These are phyloP conservation scores for Colletotrichum falcatum DNA, from an alignment of 2,329 filamentous ascomycete species.

Conservation along the genomic window DNA sequence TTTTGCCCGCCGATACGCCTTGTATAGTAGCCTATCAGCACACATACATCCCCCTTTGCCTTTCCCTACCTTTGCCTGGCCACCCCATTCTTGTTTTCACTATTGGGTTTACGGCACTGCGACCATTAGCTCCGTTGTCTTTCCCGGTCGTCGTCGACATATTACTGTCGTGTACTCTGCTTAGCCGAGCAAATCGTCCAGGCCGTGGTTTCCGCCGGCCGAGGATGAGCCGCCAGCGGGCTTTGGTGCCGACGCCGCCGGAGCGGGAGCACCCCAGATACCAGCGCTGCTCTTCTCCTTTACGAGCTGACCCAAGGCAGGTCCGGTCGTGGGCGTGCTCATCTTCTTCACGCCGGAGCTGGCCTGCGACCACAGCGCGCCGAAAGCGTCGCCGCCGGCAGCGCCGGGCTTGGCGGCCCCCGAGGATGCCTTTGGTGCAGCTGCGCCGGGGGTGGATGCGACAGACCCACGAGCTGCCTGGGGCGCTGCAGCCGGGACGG, in stretches of 20 bases:
- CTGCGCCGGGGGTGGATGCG: slow-evolving; percentile 48
- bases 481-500: slow-evolving; percentile 66
- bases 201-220: slow-evolving; percentile 48
- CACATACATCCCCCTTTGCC: slow-evolving; percentile 41
- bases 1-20: slow-evolving; percentile 58
- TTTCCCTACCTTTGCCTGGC: not conserved
- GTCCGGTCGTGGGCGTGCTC: slow-evolving; percentile 70
- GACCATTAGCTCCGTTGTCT: not conserved
- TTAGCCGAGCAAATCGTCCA: slow-evolving; percentile 64
- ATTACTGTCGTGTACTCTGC: slow-evolving; percentile 13
- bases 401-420: slow-evolving; percentile 65
- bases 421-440: slow-evolving; percentile 61
- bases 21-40: slow-evolving; percentile 53
- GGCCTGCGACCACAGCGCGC: slow-evolving; percentile 83
- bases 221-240: slow-evolving; percentile 43
- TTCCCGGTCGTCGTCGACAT: not conserved
- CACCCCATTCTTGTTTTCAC: slow-evolving; percentile 32
- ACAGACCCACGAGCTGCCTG: slow-evolving; percentile 44
- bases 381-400: slow-evolving; percentile 86
- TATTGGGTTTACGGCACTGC: slow-evolving; percentile 13
- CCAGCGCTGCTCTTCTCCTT: slow-evolving; percentile 97
- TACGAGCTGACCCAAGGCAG: slow-evolving; percentile 92
- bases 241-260: slow-evolving; percentile 49
- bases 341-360: slow-evolving; percentile 82
- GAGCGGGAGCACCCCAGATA: slow-evolving; percentile 85